phyloP scores from a whole-genome alignment of 306 rosid genomes.

The Dicorynia guianensis region DNA sequence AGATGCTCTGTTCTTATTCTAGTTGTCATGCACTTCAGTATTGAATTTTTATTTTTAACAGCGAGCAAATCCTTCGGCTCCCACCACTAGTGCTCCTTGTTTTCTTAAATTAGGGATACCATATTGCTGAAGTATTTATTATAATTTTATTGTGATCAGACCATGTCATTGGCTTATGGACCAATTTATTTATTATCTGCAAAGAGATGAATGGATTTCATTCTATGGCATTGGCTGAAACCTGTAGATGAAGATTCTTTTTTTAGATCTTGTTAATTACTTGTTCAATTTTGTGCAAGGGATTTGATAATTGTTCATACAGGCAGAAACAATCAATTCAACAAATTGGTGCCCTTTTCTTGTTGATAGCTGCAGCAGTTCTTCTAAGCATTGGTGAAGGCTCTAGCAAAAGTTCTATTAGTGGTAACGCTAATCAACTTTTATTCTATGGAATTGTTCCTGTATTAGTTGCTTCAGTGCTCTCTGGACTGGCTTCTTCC shows the following conservation, averaged over 20 bases:
- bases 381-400: constrained; percentile 95
- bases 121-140: not conserved
- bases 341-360: constrained; percentile 89
- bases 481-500: constrained; percentile 94
- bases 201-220: constrained; percentile 7
- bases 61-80: not conserved
- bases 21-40: not conserved
- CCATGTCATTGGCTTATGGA: not conserved
- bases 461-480: constrained; percentile 87
- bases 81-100: not conserved
- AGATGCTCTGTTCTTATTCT: not conserved
- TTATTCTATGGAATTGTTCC: constrained; percentile 90
- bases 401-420: constrained; percentile 68
- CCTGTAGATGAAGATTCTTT: not conserved
- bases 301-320: constrained; percentile 45
- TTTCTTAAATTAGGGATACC: not conserved
- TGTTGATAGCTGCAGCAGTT: constrained; percentile 89
- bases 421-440: constrained; percentile 69
- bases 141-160: not conserved
- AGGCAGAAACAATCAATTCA: constrained; percentile 96
- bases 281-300: constrained; percentile 10
- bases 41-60: not conserved
- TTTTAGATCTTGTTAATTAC: constrained; percentile 8
- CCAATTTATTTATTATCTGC: not conserved
- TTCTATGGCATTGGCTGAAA: not conserved